Percentiles rank a stretch among this genome's conserved stretches.
These are phyloP conservation scores for Chlorella sp. DNA, from an alignment of 139 green algal genomes.

Conservation along the genomic window DNA sequence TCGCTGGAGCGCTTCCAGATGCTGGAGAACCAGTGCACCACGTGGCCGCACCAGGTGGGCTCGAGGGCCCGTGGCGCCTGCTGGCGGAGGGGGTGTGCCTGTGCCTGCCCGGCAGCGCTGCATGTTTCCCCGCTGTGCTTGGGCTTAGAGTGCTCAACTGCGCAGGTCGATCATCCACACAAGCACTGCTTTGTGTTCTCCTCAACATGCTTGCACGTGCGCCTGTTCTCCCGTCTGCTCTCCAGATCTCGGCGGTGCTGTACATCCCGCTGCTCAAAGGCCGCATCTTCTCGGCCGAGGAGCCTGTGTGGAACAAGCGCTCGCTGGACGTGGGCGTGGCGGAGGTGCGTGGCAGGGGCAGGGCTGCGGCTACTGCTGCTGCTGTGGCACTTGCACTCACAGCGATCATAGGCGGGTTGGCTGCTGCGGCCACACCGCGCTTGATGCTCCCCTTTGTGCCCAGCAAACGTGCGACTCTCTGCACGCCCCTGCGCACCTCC, in stretches of 20 bases:
- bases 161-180: no score
- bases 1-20: slow-evolving; percentile 43
- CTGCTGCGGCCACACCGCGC: neutral
- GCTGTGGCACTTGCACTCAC: no score
- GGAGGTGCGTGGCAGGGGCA: neutral
- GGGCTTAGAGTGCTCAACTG: no score
- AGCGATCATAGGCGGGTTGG: neutral
- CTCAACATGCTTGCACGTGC: no score
- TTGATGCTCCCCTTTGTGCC: neutral
- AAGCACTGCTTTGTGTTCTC: no score
- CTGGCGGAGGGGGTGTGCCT: neutral
- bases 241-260: slow-evolving; percentile 37
- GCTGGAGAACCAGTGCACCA: slow-evolving; percentile 45
- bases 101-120: neutral
- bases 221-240: neutral
- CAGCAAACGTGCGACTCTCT: neutral
- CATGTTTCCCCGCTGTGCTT: no score
- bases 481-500: neutral
- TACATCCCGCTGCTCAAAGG: slow-evolving; percentile 48
- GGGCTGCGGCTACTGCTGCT: neutral
- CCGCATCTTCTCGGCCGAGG: slow-evolving; percentile 38
- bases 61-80: neutral
- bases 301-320: slow-evolving; percentile 34
- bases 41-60: slow-evolving; percentile 24
- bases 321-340: slow-evolving; percentile 30